These are phyloP conservation scores for Carex myosuroides DNA, from an alignment of 176 grass and related monocot species.

Conservation along the genomic window DNA sequence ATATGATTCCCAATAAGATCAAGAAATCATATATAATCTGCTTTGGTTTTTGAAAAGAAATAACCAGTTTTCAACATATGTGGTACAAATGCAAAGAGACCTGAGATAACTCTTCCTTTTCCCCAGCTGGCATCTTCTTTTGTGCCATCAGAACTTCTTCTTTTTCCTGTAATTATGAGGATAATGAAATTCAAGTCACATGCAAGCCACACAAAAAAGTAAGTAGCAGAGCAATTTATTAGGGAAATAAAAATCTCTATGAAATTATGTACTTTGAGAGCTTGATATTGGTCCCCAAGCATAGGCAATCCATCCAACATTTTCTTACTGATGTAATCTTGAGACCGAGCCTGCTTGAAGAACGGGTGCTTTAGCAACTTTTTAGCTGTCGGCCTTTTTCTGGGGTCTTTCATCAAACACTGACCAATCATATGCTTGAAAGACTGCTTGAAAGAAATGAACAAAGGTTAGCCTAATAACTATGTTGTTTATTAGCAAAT, in stretches of 20 bases:
- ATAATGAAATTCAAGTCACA: conserved; percentile 11
- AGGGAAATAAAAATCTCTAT: neutral
- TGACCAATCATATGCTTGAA: conserved; percentile 91
- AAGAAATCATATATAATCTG: neutral
- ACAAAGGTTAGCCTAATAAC: neutral
- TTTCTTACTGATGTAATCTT: conserved; percentile 65
- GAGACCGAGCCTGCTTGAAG: conserved; percentile 91
- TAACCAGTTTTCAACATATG: conserved; percentile 14
- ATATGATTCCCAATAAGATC: conserved; percentile 1
- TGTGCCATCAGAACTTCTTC: conserved; percentile 85
- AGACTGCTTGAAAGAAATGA: conserved; percentile 36
- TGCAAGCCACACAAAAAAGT: conserved; percentile 3
- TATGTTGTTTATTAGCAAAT: neutral
- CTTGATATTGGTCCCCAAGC: conserved; percentile 75
- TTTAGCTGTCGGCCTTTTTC: conserved; percentile 68
- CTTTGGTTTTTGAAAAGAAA: neutral
- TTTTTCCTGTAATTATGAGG: conserved; percentile 50
- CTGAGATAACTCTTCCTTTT: conserved; percentile 96
- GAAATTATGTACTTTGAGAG: conserved; percentile 63
- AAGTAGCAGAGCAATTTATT: conserved; percentile 8
- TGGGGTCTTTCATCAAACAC: conserved; percentile 94
- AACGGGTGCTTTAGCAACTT: conserved; percentile 84
- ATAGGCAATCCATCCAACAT: conserved; percentile 85
- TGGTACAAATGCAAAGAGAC: conserved; percentile 32
- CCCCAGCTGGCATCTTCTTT: conserved; percentile 90